A percentile compares a stretch with the other conserved stretches of the same genome.
phyloP scores from a whole-genome alignment of 78 protist genomes.

The Emiliania huxleyi region DNA sequence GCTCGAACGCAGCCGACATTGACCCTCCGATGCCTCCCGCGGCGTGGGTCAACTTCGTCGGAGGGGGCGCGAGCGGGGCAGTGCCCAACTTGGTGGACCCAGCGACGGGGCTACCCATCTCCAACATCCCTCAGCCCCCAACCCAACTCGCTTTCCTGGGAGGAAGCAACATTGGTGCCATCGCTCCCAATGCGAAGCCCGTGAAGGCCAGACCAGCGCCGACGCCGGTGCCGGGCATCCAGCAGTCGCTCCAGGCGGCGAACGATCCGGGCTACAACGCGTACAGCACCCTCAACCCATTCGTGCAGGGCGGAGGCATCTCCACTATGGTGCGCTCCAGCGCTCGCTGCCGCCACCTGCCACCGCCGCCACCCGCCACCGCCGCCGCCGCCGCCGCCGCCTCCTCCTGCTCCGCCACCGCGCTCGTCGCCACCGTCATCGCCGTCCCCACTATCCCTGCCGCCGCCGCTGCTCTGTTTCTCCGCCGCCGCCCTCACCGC shows the following conservation, averaged over 20 bases:
- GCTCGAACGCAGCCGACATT: background rate
- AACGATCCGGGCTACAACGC: background rate
- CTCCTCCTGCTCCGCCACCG: too few species aligned
- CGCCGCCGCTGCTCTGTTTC: too few species aligned
- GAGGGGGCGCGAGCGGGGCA: background rate
- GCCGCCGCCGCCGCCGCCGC: too few species aligned
- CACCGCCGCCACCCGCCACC: too few species aligned
- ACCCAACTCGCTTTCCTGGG: background rate
- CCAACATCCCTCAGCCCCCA: background rate
- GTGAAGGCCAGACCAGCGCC: background rate
- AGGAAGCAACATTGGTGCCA: background rate
- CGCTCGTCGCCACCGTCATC: too few species aligned
- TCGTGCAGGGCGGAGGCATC: background rate
- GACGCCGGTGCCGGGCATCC: background rate
- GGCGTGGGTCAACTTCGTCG: background rate
- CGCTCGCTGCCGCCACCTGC: too few species aligned
- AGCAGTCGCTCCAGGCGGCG: background rate
- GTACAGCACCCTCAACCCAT: background rate
- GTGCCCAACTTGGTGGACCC: too few species aligned
- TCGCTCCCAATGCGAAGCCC: background rate
- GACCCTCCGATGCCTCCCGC: background rate
- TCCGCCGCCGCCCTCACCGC: too few species aligned
- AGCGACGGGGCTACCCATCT: too few species aligned
- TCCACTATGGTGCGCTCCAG: too few species aligned
- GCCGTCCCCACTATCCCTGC: too few species aligned